Base-by-base conservation (phyloP, 768 basidiomycete genomes). In the Amyloporia xantha region DNA sequence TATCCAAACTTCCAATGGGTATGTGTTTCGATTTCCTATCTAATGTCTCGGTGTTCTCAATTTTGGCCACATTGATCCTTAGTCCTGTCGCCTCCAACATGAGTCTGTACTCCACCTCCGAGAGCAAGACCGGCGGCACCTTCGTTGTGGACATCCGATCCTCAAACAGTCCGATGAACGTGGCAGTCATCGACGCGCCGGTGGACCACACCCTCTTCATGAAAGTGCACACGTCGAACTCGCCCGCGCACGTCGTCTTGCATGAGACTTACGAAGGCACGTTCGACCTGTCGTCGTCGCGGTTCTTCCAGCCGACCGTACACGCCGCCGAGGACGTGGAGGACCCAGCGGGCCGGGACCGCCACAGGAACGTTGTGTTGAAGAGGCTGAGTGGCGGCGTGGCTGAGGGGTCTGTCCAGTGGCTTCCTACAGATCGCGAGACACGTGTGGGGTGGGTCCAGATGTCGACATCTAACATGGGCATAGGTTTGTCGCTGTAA, bases 1-100 rank as follows among this genome's bases (percentile, higher is more conserved):
- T 1, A 57, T 76, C 42, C 55, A 52, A 15, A 74, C 75, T 1
- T 64, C 52, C 21, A 78, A 80, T 50, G 68, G 66, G 78, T 78
- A 59, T 39, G 68, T 59, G 3, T 15, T 7, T 27, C 26, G 10
- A 13, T 25, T 38, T 7, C 41, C 37, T 11, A 21, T 17, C 23
- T 20, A 9, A n/a, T n/a, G 23, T 20, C 35, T 26, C 15, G 7
- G 23, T 36, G 10, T n/a, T 24, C 13, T 9, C 41, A 9, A 15
- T 21, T 47, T n/a, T 38, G 26, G 39, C 15, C 17, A 13, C 4
- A n/a, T 38, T 23, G 20, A 33, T 38, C 19, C 23, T 6, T 41
- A 65, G 48, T 2, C 48, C 44, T 20, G 47, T 66, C 28, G 47
- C 48, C n/a, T 35, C 62, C 11, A 41, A 47, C 33, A 35, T 62